phyloP scores from a whole-genome alignment of 2,329 filamentous ascomycete species.

The Beauveria rudraprayagi region DNA sequence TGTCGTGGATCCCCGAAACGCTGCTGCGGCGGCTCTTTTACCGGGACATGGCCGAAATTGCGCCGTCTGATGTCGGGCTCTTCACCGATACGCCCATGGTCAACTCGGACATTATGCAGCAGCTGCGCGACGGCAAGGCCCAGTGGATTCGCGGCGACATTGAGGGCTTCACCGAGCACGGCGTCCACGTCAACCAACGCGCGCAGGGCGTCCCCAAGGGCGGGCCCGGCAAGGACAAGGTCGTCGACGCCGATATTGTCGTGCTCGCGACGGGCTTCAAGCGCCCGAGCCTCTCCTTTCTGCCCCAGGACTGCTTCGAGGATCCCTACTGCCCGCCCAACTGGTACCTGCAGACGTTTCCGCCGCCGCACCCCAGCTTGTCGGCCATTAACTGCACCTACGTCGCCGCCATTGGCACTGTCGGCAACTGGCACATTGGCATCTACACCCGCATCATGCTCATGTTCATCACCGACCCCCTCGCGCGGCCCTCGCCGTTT shows the following conservation, averaged over 20 bases:
- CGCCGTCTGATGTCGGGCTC: slow-evolving; percentile 61
- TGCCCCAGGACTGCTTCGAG: slow-evolving; percentile 64
- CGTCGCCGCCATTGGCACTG: slow-evolving; percentile 69
- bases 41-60: slow-evolving; percentile 66
- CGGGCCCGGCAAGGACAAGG: slow-evolving; percentile 60
- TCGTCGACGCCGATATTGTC: slow-evolving; percentile 65
- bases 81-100: slow-evolving; percentile 84
- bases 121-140: slow-evolving; percentile 62
- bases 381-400: slow-evolving; percentile 81
- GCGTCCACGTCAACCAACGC: slow-evolving; percentile 64
- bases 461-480: slow-evolving; percentile 76
- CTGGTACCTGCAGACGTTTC: slow-evolving; percentile 86
- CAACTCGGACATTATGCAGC: slow-evolving; percentile 71
- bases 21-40: slow-evolving; percentile 75
- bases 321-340: slow-evolving; percentile 71
- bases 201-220: slow-evolving; percentile 64
- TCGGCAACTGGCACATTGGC: slow-evolving; percentile 83
- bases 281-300: slow-evolving; percentile 63
- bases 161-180: slow-evolving; percentile 51
- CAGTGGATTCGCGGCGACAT: slow-evolving; percentile 81
- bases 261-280: slow-evolving; percentile 80
- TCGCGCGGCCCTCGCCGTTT: slow-evolving; percentile 60
- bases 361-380: slow-evolving; percentile 62
- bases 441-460: slow-evolving; percentile 81
- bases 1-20: slow-evolving; percentile 72